Conservation (phyloP, 495 filamentous ascomycete species). For the Xylaria cubensis region DNA sequence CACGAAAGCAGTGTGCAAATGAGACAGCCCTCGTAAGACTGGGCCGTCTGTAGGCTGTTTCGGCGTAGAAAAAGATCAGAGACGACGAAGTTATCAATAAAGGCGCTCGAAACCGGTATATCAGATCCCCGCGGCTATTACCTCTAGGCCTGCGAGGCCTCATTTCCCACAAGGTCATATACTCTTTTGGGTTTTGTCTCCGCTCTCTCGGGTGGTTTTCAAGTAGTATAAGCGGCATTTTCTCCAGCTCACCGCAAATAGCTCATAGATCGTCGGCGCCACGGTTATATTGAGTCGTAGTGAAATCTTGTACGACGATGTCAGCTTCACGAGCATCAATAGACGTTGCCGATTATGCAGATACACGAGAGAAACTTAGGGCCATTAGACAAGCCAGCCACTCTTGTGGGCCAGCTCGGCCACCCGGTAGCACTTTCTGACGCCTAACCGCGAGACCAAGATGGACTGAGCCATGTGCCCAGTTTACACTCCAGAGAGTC, state of each 20-base stretch:
- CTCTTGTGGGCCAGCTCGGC: not conserved
- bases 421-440: not conserved
- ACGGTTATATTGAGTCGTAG: not conserved
- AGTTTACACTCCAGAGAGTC: not conserved
- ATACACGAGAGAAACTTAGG: not conserved
- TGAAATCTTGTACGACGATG: not conserved
- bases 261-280: slow-evolving; percentile 15
- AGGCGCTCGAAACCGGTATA: not conserved
- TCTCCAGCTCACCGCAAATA: not conserved
- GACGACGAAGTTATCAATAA: not conserved
- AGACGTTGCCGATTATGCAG: not conserved
- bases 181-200: not conserved
- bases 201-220: not conserved
- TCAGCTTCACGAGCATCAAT: not conserved
- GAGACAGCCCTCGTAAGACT: slow-evolving; percentile 10
- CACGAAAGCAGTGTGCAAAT: slow-evolving; percentile 16
- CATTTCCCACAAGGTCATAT: not conserved
- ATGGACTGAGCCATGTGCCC: not conserved
- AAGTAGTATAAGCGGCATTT: slow-evolving; percentile 6
- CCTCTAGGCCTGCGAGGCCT: not conserved
- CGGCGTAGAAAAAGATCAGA: not conserved
- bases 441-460: not conserved
- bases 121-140: not conserved
- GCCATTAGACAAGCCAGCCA: not conserved
- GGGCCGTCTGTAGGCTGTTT: not conserved